Evolutionary conservation across 2,329 filamentous ascomycete genomes (phyloP), one percentile per base, ranked within the genome.

Genomic region (Sporothrix brasiliensis): DNA sequence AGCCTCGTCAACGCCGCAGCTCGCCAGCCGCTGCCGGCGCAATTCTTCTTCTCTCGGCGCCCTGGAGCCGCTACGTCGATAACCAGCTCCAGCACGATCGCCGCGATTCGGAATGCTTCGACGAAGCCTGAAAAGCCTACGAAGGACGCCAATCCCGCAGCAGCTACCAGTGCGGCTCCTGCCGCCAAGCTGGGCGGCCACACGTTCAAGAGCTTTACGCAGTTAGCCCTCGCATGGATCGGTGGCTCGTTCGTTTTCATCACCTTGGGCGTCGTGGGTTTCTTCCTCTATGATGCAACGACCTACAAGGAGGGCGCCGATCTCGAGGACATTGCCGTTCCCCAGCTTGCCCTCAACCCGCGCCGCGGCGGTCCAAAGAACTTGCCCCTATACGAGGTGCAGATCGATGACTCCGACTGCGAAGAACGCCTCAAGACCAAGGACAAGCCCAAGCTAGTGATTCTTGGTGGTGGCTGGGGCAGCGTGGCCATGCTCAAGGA

Each of bases 381-480:
- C 76, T 82, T 99, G 47, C 95, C 94, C 1, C 95, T 99, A 71
- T 90, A 92, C 24, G 92, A 97, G 74, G 88, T 91, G 30, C 88
- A 94, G 72, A 89, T 99, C 53, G 94, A 97, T 77, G 95, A 97
- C 77, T 94, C 98, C 77, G 89, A 97, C 75, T 94, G 97, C 74
- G 87, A 90, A 16, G 86, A 87, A 70, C 93, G 89, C 80, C 85
- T 84, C 73, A 84, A 82, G 66, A 88, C 90, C 78, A 95, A 93
- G 81, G 87, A 94, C 77, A 99, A 99, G 83, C 95, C 95, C 4
- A 92, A 91, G 77, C 83, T 99, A 76, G 95, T 99, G 53, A 91
- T 99, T 71, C 81, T 99, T 47, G 95, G 95, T 24, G 94, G 94
- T 19, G 95, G 95, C 58, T 99, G 95, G 95, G 95, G 94, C 69